Evolutionary conservation across 768 basidiomycete genomes (phyloP).

Genomic region (Phanerodontia chrysosporium): DNA sequence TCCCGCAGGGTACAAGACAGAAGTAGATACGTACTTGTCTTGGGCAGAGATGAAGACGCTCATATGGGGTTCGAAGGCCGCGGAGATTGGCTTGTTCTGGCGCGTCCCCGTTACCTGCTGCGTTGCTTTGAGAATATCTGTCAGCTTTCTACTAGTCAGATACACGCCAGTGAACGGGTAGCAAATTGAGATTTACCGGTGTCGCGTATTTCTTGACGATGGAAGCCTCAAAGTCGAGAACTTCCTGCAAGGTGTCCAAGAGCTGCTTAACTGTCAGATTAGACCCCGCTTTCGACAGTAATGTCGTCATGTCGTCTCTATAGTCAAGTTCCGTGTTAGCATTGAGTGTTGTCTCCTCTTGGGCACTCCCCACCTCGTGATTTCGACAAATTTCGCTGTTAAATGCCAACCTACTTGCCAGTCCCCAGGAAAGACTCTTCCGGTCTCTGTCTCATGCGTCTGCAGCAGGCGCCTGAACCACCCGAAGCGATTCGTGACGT

Average conservation of each 20-base stretch:
- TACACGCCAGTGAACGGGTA: neutral
- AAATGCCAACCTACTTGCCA: conserved; percentile 88
- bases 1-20: too few relatives aligned
- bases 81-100: conserved; percentile 65
- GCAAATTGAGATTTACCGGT: conserved; percentile 39
- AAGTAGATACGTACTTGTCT: conserved; percentile 70
- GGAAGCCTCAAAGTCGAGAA: conserved; percentile 81
- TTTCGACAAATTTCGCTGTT: conserved; percentile 82
- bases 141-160: conserved; percentile 40
- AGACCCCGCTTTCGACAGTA: conserved; percentile 75
- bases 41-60: conserved; percentile 93
- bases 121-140: conserved; percentile 56
- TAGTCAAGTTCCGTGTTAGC: too few relatives aligned
- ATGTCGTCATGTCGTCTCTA: conserved; percentile 80
- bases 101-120: conserved; percentile 46
- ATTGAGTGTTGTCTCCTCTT: too few relatives aligned
- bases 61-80: conserved; percentile 92
- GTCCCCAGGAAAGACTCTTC: conserved; percentile 73
- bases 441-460: conserved; percentile 84
- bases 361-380: conserved; percentile 62
- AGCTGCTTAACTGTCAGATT: conserved; percentile 72
- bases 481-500: conserved; percentile 86
- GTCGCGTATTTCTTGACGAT: conserved; percentile 82
- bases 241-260: conserved; percentile 82
- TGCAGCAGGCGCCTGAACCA: conserved; percentile 89